These are phyloP conservation scores for Tolypocladium amazonense DNA, from an alignment of 2,329 filamentous ascomycete genomes.

Conservation along the genomic window DNA sequence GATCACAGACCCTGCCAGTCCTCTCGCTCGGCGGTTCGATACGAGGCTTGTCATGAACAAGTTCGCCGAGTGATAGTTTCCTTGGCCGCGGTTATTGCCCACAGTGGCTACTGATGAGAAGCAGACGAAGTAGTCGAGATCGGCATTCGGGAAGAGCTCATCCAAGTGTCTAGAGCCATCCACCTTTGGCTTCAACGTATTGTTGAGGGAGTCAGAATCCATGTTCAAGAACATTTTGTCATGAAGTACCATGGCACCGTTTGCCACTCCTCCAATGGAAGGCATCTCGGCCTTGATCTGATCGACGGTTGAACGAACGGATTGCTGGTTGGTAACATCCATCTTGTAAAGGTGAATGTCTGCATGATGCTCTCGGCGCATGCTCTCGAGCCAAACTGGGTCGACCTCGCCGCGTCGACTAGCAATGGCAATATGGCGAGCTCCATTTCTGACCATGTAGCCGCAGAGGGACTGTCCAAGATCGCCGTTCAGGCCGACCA, in stretches of 20 bases:
- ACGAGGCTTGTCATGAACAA: constrained; percentile 23
- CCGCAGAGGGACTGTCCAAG: constrained; percentile 1
- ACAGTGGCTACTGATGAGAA: constrained; percentile 25
- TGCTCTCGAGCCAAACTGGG: not conserved
- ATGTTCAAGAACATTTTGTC: constrained; percentile 22
- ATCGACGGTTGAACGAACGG: not conserved
- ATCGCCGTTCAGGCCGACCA: not conserved
- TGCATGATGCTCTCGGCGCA: not conserved
- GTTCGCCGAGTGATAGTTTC: constrained; percentile 26
- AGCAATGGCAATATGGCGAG: not conserved
- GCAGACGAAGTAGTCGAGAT: constrained; percentile 30
- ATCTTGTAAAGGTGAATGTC: not conserved
- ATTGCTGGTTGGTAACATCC: not conserved
- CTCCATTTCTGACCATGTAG: not conserved
- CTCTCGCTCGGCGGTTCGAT: constrained; percentile 14
- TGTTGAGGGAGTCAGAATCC: constrained; percentile 15
- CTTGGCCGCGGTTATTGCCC: constrained; percentile 25
- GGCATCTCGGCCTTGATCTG: constrained; percentile 18
- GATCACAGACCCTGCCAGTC: constrained; percentile 26
- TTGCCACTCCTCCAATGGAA: constrained; percentile 22
- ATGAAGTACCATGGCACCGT: constrained; percentile 22
- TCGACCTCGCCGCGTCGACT: not conserved
- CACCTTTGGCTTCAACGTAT: constrained; percentile 24
- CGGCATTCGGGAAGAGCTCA: constrained; percentile 13
- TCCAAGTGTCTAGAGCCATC: constrained; percentile 21